Evolutionary conservation across 106 monocot species (phyloP).

Genomic region (Cymbidium sinense): DNA sequence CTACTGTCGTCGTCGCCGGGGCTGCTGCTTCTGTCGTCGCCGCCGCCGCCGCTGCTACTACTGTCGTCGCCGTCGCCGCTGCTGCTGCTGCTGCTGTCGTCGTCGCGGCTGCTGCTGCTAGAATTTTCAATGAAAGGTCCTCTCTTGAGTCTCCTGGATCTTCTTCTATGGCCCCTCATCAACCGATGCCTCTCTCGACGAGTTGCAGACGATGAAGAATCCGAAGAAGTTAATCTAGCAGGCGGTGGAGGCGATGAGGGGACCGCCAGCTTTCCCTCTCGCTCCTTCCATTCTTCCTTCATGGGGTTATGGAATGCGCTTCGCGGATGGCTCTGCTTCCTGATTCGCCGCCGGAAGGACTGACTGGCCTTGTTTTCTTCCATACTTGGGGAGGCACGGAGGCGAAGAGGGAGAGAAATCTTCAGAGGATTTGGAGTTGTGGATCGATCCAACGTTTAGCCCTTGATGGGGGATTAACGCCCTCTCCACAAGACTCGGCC

Average conservation of each 20-base stretch:
- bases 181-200: too few species aligned
- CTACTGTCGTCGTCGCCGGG: too few species aligned
- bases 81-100: too few species aligned
- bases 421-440: background rate
- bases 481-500: background rate
- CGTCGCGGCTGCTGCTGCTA: too few species aligned
- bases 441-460: background rate
- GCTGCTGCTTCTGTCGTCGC: too few species aligned
- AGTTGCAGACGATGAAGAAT: too few species aligned
- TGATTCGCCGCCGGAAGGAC: constrained; percentile 1
- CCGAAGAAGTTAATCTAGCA: too few species aligned
- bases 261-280: background rate
- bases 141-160: too few species aligned
- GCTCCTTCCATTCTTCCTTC: background rate
- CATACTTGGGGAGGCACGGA: background rate
- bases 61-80: too few species aligned
- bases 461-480: background rate
- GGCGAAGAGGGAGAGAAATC: background rate
- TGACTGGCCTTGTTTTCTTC: background rate
- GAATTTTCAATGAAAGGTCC: too few species aligned
- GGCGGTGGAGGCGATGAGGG: background rate
- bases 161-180: too few species aligned
- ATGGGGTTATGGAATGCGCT: background rate
- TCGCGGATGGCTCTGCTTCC: background rate
- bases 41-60: too few species aligned